Evolutionary conservation across 768 basidiomycete species (phyloP).

Genomic region (Leucocoprinus sp.): DNA sequence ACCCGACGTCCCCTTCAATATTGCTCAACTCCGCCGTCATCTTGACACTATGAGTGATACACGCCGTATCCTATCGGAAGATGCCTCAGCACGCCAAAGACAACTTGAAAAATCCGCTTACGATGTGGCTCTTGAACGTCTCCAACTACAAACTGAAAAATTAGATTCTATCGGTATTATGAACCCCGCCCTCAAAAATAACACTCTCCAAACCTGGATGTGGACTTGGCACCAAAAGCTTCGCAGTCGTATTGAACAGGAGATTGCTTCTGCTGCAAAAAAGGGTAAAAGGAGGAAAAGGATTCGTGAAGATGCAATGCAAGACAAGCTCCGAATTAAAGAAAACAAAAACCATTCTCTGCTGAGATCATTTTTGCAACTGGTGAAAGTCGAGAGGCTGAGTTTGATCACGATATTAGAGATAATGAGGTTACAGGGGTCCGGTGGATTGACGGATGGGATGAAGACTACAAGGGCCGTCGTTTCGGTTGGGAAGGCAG

Average conservation of each 20-base stretch:
- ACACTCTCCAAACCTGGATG: slow-evolving; percentile 68
- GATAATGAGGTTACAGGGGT: slow-evolving; percentile 71
- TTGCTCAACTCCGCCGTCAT: slow-evolving; percentile 61
- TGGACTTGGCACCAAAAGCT: slow-evolving; percentile 76
- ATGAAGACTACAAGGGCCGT: slow-evolving; percentile 87
- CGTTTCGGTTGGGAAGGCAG: slow-evolving; percentile 68
- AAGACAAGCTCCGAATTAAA: not conserved
- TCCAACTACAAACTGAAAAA: slow-evolving; percentile 52
- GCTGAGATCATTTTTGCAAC: slow-evolving; percentile 64
- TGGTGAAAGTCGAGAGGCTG: slow-evolving; percentile 72
- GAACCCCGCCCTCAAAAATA: slow-evolving; percentile 30
- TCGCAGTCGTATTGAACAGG: slow-evolving; percentile 37
- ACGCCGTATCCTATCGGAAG: slow-evolving; percentile 54
- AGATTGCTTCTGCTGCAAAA: slow-evolving; percentile 39
- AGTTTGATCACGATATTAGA: slow-evolving; percentile 88
- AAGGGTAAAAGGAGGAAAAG: not conserved
- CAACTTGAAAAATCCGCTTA: slow-evolving; percentile 81
- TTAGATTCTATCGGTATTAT: slow-evolving; percentile 53
- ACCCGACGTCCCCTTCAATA: slow-evolving; percentile 62
- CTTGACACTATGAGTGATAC: slow-evolving; percentile 57
- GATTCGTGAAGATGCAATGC: not conserved
- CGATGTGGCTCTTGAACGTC: slow-evolving; percentile 68
- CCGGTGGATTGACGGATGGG: slow-evolving; percentile 70
- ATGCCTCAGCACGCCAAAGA: slow-evolving; percentile 68
- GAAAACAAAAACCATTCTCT: slow-evolving; percentile 4